Percentiles rank a stretch among this genome's conserved stretches.
Conservation (phyloP, 495 filamentous ascomycete species). For the Rhypophila decipiens region DNA sequence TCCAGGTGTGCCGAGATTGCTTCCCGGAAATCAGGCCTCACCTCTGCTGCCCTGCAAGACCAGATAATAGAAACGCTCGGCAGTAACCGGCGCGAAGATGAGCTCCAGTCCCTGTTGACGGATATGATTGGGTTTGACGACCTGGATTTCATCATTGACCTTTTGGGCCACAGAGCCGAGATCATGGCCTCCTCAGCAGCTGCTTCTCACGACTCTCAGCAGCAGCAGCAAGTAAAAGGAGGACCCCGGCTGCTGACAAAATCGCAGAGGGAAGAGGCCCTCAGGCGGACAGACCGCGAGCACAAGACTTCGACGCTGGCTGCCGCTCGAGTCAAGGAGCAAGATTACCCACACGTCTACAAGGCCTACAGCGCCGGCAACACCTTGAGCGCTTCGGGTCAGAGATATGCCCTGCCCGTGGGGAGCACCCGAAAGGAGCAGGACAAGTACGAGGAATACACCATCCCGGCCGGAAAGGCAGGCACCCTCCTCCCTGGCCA, state of each 20-base stretch:
- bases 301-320: slow-evolving; percentile 73
- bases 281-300: slow-evolving; percentile 66
- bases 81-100: slow-evolving; percentile 65
- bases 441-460: slow-evolving; percentile 79
- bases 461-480: slow-evolving; percentile 75
- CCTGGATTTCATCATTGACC: slow-evolving; percentile 78
- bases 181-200: slow-evolving; percentile 39
- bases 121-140: slow-evolving; percentile 92
- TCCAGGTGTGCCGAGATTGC: slow-evolving; percentile 57
- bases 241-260: slow-evolving; percentile 61
- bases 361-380: slow-evolving; percentile 75
- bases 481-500: slow-evolving; percentile 63
- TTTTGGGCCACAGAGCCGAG: slow-evolving; percentile 66
- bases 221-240: slow-evolving; percentile 37
- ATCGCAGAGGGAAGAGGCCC: slow-evolving; percentile 67
- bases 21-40: slow-evolving; percentile 53
- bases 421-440: slow-evolving; percentile 51
- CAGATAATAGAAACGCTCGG: slow-evolving; percentile 65
- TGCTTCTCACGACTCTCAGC: slow-evolving; percentile 21
- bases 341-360: slow-evolving; percentile 90
- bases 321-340: slow-evolving; percentile 52
- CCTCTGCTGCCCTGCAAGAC: slow-evolving; percentile 54
- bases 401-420: slow-evolving; percentile 66
- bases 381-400: slow-evolving; percentile 65
- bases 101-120: slow-evolving; percentile 80